phyloP scores from a whole-genome alignment of 495 filamentous ascomycete species.

The Aspergillus bertholletiae region DNA sequence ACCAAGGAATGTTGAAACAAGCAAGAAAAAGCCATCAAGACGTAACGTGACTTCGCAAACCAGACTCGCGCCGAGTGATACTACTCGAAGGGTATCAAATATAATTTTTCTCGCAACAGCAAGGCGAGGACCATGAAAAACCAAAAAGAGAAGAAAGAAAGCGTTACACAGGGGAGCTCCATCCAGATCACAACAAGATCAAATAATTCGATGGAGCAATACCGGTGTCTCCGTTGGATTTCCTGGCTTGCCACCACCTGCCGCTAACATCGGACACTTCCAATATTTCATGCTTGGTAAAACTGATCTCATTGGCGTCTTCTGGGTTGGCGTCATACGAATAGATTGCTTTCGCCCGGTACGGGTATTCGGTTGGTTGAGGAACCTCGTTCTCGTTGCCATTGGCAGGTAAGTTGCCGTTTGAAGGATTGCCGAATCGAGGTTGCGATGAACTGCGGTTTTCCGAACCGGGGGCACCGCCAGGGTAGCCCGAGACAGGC shows the following conservation, averaged over 20 bases:
- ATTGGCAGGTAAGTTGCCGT: conserved; percentile 29
- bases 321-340: conserved; percentile 98
- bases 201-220: conserved; percentile 98
- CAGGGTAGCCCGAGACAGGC: conserved; percentile 76
- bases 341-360: conserved; percentile 96
- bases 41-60: conserved; percentile 39
- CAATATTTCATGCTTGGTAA: conserved; percentile 92
- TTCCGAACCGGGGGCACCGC: conserved; percentile 56
- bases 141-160: conserved; percentile 20
- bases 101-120: conserved; percentile 29
- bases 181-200: conserved; percentile 74
- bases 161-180: conserved; percentile 17
- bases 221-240: conserved; percentile 90
- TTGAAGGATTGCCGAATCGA: conserved; percentile 46
- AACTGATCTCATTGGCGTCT: conserved; percentile 96
- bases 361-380: conserved; percentile 89
- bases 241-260: conserved; percentile 97
- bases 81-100: conserved; percentile 50
- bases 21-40: conserved; percentile 37
- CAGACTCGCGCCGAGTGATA: conserved; percentile 38
- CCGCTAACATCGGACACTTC: conserved; percentile 97
- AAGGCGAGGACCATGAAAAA: conserved; percentile 23
- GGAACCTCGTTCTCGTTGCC: conserved; percentile 55
- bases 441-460: conserved; percentile 55
- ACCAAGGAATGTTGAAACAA: conserved; percentile 7